Evolutionary conservation across 129 eudicot species (phyloP).

Genomic region (Tanacetum coccineum): DNA sequence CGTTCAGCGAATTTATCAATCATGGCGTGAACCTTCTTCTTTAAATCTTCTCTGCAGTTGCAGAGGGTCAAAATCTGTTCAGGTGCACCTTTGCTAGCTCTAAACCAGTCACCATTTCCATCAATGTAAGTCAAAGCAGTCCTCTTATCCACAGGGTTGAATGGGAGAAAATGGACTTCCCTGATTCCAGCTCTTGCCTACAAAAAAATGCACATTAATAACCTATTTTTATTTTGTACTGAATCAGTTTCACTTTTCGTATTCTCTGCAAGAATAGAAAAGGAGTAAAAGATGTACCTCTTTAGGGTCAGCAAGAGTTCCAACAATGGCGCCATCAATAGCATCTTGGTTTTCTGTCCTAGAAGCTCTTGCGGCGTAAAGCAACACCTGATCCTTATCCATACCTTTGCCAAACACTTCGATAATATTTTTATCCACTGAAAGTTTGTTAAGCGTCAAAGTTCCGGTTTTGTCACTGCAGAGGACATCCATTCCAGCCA

Average conservation of each 20-base stretch:
- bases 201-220: neutral
- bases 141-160: constrained; percentile 78
- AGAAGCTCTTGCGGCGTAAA: constrained; percentile 72
- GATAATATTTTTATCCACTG: constrained; percentile 54
- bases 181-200: constrained; percentile 70
- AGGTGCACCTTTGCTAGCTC: constrained; percentile 85
- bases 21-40: constrained; percentile 52
- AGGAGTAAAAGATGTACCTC: constrained; percentile 37
- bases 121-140: constrained; percentile 73
- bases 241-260: neutral
- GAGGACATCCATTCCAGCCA: constrained; percentile 73
- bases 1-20: constrained; percentile 71
- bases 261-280: neutral
- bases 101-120: constrained; percentile 52
- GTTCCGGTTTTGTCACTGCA: constrained; percentile 81
- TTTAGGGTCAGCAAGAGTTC: constrained; percentile 74
- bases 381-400: constrained; percentile 56
- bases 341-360: constrained; percentile 74
- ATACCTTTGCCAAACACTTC: constrained; percentile 67
- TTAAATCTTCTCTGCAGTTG: constrained; percentile 53
- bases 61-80: constrained; percentile 60
- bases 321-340: constrained; percentile 72
- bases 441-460: constrained; percentile 57
- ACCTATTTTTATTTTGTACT: neutral
- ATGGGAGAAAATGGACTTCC: constrained; percentile 70